phyloP scores from a whole-genome alignment of 208 protist species.

The Herpetomonas muscarum region DNA sequence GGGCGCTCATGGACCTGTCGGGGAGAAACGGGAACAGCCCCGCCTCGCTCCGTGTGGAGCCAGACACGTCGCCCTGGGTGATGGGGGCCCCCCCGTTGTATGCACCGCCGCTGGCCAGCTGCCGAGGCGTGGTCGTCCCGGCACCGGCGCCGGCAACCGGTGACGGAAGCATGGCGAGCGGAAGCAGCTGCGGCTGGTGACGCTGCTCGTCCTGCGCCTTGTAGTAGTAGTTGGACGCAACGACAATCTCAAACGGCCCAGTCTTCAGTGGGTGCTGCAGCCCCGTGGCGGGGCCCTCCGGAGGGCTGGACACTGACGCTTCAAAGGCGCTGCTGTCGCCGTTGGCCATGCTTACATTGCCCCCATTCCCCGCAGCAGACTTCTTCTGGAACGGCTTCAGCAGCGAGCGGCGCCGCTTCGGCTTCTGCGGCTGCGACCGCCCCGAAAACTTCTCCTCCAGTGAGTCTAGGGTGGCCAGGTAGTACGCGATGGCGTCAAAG shows the following conservation, averaged over 20 bases:
- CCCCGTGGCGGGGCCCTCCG: too few species aligned
- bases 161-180: not conserved
- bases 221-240: slow-evolving; percentile 68
- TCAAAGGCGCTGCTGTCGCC: not conserved
- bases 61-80: too few species aligned
- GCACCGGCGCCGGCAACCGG: too few species aligned
- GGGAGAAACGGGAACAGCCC: too few species aligned
- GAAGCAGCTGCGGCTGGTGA: slow-evolving; percentile 4
- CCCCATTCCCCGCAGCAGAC: not conserved
- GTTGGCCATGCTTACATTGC: not conserved
- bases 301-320: too few species aligned
- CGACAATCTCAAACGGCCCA: slow-evolving; percentile 43
- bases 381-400: slow-evolving; percentile 7
- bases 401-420: slow-evolving; percentile 12
- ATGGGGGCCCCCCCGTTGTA: too few species aligned
- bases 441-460: slow-evolving; percentile 18
- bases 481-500: slow-evolving; percentile 53
- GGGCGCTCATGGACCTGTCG: too few species aligned
- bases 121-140: too few species aligned
- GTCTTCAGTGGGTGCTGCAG: slow-evolving; percentile 7
- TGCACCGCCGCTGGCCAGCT: too few species aligned
- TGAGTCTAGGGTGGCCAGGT: slow-evolving; percentile 31
- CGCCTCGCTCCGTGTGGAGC: too few species aligned
- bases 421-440: slow-evolving; percentile 1
- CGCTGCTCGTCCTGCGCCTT: slow-evolving; percentile 29